Conservation (phyloP, 352 stramenopile genomes). For the Globisporangium sylvaticum region DNA sequence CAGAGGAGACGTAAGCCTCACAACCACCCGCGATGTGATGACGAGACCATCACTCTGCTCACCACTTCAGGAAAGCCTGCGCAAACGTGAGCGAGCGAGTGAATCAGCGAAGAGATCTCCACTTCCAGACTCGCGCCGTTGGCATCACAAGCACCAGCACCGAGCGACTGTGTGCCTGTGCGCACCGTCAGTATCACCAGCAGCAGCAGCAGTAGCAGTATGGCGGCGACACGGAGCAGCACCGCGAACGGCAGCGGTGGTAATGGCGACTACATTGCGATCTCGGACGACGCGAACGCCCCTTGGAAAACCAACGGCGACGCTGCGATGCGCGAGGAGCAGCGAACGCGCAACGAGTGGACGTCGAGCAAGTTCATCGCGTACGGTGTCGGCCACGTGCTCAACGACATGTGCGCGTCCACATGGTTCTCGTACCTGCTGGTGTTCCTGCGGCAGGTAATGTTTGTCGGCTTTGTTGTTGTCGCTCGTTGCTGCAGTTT, state of each 20-base stretch:
- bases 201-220: neutral
- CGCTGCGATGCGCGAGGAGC: conserved; percentile 1
- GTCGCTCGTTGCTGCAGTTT: neutral
- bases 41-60: conserved; percentile 1
- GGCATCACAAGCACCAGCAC: neutral
- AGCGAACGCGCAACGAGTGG: conserved; percentile 31
- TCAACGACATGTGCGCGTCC: conserved; percentile 87
- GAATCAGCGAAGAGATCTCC: neutral
- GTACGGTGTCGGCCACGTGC: conserved; percentile 80
- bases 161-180: neutral
- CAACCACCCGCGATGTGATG: conserved; percentile 1
- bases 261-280: conserved; percentile 17
- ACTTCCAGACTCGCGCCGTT: conserved; percentile 7
- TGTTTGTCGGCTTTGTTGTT: neutral
- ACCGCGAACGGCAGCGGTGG: neutral
- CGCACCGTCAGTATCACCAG: neutral
- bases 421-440: conserved; percentile 88
- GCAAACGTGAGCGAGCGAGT: neutral
- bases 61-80: neutral
- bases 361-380: conserved; percentile 54
- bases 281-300: conserved; percentile 9
- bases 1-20: neutral
- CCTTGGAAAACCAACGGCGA: neutral
- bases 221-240: neutral
- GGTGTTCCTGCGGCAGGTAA: conserved; percentile 66